Conservation (phyloP, 1,139 yeast species). For the Williopsis jadinii region DNA sequence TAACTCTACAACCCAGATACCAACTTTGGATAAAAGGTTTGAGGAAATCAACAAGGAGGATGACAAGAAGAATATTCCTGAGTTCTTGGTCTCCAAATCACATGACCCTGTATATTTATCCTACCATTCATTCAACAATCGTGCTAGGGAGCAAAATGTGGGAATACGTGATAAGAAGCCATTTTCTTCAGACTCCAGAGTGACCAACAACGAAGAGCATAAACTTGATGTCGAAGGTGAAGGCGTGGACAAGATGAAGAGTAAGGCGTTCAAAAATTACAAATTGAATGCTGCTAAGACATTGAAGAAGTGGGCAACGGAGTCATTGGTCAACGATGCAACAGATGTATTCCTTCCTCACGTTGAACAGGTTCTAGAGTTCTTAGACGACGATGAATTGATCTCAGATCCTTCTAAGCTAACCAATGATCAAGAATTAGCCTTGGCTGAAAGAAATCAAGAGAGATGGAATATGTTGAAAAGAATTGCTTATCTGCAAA, state of each 20-base stretch:
- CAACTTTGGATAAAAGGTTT: constrained; percentile 4
- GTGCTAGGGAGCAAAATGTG: constrained; percentile 81
- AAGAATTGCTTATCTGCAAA: constrained; percentile 59
- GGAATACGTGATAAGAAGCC: constrained; percentile 84
- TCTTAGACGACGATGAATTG: constrained; percentile 41
- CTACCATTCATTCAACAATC: constrained; percentile 71
- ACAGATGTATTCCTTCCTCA: constrained; percentile 47
- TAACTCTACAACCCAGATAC: neutral
- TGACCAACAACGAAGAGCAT: constrained; percentile 60
- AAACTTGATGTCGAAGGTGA: constrained; percentile 67
- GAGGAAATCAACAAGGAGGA: constrained; percentile 22
- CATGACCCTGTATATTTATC: constrained; percentile 20
- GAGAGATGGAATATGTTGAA: constrained; percentile 67
- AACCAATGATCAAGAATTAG: constrained; percentile 34
- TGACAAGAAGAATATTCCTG: constrained; percentile 27
- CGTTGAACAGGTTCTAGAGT: constrained; percentile 46
- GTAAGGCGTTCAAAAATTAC: constrained; percentile 35
- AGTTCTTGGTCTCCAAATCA: constrained; percentile 15
- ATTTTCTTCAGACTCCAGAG: constrained; percentile 73
- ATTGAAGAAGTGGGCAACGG: constrained; percentile 47
- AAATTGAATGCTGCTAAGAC: constrained; percentile 48
- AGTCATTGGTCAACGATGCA: constrained; percentile 35
- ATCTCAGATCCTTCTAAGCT: constrained; percentile 25
- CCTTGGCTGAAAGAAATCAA: constrained; percentile 39
- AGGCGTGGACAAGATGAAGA: constrained; percentile 58